Base-by-base conservation (phyloP, 1,284 basidiomycete genomes). In the Boletus hoseneyae region DNA sequence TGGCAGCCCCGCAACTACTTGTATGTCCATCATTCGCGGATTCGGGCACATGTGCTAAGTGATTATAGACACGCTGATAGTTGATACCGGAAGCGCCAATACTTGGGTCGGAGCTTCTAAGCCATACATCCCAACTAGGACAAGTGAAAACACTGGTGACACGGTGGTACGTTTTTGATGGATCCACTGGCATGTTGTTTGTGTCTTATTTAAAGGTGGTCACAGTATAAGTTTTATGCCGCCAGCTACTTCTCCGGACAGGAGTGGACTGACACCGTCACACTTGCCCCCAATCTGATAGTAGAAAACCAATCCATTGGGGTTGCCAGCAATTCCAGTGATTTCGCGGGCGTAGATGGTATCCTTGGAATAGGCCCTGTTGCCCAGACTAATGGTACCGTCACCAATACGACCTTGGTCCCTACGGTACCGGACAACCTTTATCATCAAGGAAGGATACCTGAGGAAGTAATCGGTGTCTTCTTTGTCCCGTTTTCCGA, bases 351-450 rank as follows among this genome's bases (percentile, higher is more conserved):
- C 21, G 66, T 78, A 35, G 79, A 80, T 54, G 79, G 80, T n/a
- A 79, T 82, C 53, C 69, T 80, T 27, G 79, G 79, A 57, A 68
- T 79, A 32, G 78, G 77, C 13, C 80, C 81, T 12, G 69, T 71
- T 12, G 73, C 73, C 60, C 70, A 82, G 44, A 80, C 79, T 11
- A 12, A 55, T 27, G 71, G 72, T 51, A 72, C 68, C 10, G 62
- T 62, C 32, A 39, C 25, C 29, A 45, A 50, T 41, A 23, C 47
- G 49, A 53, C 50, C 15, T 59, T 66, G 38, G 64, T 72, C 42
- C 67, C 72, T 15, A 75, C 73, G 18, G 67, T 77, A 29, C 70
- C 67, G 15, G 70, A 77, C 59, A 76, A 73, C 51, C 67, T 76
- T n/a, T 66, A 65, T 50, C 35, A 57, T 23, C 70, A 78, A 57